Percentiles rank a stretch among this genome's conserved stretches.
phyloP scores from a whole-genome alignment of 805 yeast species.

The Candida chilensis region DNA sequence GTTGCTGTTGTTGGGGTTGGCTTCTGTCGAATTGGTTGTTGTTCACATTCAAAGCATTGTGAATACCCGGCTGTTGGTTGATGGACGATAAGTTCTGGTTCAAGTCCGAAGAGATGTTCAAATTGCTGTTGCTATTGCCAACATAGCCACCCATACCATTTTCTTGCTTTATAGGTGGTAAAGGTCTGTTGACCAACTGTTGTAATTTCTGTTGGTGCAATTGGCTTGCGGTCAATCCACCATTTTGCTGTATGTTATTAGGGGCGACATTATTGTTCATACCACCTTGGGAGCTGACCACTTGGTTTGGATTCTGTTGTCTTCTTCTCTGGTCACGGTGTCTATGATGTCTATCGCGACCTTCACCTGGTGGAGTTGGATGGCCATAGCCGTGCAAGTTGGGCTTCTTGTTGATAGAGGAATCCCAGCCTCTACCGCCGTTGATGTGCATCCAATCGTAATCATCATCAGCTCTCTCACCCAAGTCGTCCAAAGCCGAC shows the following conservation, averaged over 20 bases:
- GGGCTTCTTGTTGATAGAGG: slow-evolving; percentile 65
- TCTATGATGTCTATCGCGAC: slow-evolving; percentile 25
- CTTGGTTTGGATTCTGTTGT: slow-evolving; percentile 29
- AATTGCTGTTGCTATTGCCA: slow-evolving; percentile 6
- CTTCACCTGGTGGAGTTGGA: slow-evolving; percentile 48
- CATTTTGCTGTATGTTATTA: neutral
- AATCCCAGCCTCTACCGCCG: slow-evolving; percentile 78
- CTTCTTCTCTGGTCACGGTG: slow-evolving; percentile 35
- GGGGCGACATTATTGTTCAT: slow-evolving; percentile 8
- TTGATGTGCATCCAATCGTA: slow-evolving; percentile 81
- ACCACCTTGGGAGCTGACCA: slow-evolving; percentile 11
- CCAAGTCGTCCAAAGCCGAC: slow-evolving; percentile 46
- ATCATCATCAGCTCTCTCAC: slow-evolving; percentile 53
- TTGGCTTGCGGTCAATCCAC: slow-evolving; percentile 23
- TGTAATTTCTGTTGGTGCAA: slow-evolving; percentile 39
- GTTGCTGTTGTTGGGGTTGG: slow-evolving; percentile 28
- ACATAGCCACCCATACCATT: no score
- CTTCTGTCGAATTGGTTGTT: no score
- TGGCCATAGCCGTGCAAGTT: slow-evolving; percentile 79
- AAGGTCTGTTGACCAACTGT: slow-evolving; percentile 36
- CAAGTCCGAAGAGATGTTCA: slow-evolving; percentile 10
- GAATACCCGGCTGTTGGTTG: slow-evolving; percentile 3
- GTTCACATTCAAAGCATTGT: no score
- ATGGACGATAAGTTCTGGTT: slow-evolving; percentile 4
- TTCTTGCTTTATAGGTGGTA: slow-evolving; percentile 38